phyloP scores from a whole-genome alignment of 2,329 filamentous ascomycete genomes.

The Colletotrichum higginsianum region DNA sequence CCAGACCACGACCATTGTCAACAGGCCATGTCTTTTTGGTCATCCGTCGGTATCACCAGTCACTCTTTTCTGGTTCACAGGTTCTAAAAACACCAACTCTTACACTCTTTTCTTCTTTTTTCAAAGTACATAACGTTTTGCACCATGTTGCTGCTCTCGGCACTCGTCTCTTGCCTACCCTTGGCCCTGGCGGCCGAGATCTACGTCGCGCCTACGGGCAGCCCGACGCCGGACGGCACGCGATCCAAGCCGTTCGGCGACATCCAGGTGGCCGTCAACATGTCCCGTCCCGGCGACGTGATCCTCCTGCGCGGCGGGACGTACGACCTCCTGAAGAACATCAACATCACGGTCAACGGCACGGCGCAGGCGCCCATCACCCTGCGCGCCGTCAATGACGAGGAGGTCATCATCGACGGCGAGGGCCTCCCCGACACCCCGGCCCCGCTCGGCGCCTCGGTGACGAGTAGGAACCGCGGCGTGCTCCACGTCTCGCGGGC shows the following conservation, averaged over 20 bases:
- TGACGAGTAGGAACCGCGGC: slow-evolving; percentile 59
- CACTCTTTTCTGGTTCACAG: neutral
- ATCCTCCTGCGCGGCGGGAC: slow-evolving; percentile 51
- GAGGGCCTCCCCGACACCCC: slow-evolving; percentile 58
- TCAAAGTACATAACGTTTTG: neutral
- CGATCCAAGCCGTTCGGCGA: slow-evolving; percentile 58
- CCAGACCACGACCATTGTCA: neutral
- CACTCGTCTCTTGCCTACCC: slow-evolving; percentile 31
- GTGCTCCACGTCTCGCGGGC: slow-evolving; percentile 61
- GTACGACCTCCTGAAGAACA: slow-evolving; percentile 62
- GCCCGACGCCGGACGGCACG: slow-evolving; percentile 55
- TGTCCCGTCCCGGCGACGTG: slow-evolving; percentile 60
- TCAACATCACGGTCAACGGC: slow-evolving; percentile 62
- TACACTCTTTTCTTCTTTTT: slow-evolving; percentile 36
- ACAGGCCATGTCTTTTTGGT: no score
- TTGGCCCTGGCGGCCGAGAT: slow-evolving; percentile 52
- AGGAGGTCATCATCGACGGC: slow-evolving; percentile 63
- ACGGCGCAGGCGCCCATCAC: slow-evolving; percentile 57
- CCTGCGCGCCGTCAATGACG: slow-evolving; percentile 57
- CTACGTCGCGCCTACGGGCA: slow-evolving; percentile 62
- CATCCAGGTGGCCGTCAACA: slow-evolving; percentile 62
- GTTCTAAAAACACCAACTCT: neutral
- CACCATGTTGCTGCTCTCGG: slow-evolving; percentile 21
- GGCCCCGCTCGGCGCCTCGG: slow-evolving; percentile 54
- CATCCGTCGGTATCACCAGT: neutral